Conservation (phyloP, 495 filamentous ascomycete species). For the Tuber umbilicatum region DNA sequence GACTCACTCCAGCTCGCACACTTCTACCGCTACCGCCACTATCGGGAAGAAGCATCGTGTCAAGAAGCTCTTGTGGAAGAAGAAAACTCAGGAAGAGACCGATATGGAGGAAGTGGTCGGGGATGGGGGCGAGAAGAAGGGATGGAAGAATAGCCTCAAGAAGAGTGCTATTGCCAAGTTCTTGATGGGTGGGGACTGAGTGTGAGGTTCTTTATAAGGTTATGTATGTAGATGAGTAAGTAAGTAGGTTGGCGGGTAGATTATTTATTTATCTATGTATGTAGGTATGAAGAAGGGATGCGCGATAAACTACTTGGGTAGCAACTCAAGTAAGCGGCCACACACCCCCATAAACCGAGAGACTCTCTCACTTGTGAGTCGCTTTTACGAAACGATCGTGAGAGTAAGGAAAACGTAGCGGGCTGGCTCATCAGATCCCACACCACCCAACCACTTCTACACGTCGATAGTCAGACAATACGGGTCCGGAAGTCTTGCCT, state of each 20-base stretch:
- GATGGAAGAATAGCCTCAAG: background rate
- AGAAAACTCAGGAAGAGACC: background rate
- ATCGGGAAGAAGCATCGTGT: background rate
- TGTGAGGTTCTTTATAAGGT: background rate
- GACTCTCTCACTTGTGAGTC: too few relatives aligned
- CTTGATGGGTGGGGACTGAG: background rate
- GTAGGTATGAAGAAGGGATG: too few relatives aligned
- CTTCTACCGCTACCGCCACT: background rate
- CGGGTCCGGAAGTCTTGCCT: too few relatives aligned
- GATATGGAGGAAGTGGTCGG: background rate
- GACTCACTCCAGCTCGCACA: background rate
- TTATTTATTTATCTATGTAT: background rate
- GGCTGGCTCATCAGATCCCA: too few relatives aligned
- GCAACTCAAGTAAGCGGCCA: background rate
- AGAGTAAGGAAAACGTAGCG: too few relatives aligned
- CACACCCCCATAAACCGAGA: too few relatives aligned
- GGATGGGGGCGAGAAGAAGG: background rate
- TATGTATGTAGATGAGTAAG: background rate
- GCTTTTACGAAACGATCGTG: too few relatives aligned
- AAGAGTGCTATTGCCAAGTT: background rate
- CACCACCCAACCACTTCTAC: too few relatives aligned
- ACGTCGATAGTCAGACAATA: too few relatives aligned
- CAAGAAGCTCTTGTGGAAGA: background rate
- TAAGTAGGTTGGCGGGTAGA: background rate
- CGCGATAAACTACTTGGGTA: background rate